Percentiles rank a stretch among this genome's conserved stretches.
phyloP scores from a whole-genome alignment of 2,329 filamentous ascomycete species.

The Madurella fahalii region DNA sequence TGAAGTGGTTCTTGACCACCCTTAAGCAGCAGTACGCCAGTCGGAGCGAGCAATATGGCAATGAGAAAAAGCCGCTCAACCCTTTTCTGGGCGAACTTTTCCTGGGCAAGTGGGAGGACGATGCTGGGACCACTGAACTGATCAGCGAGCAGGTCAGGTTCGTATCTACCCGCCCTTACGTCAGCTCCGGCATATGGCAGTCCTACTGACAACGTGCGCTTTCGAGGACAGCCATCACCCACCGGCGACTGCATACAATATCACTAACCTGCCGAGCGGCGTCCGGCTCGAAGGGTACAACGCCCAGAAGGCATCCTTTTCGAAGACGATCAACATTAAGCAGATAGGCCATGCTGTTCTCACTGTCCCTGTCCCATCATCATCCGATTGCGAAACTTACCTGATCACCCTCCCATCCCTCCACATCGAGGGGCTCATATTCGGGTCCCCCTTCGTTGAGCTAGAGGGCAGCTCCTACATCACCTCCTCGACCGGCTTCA shows the following conservation, averaged over 20 bases:
- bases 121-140: slow-evolving; percentile 75
- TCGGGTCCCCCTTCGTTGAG: slow-evolving; percentile 83
- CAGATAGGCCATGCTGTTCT: slow-evolving; percentile 87
- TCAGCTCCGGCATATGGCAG: neutral
- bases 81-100: slow-evolving; percentile 95
- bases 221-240: slow-evolving; percentile 75
- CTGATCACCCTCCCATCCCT: slow-evolving; percentile 87
- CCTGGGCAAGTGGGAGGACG: slow-evolving; percentile 83
- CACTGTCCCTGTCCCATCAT: slow-evolving; percentile 53
- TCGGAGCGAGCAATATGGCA: slow-evolving; percentile 73
- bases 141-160: slow-evolving; percentile 90
- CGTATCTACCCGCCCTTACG: slow-evolving; percentile 8
- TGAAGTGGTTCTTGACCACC: slow-evolving; percentile 94
- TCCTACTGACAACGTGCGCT: neutral
- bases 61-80: slow-evolving; percentile 97
- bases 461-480: slow-evolving; percentile 83
- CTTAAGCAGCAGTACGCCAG: slow-evolving; percentile 79
- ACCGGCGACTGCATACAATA: slow-evolving; percentile 89
- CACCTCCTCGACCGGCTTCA: slow-evolving; percentile 78
- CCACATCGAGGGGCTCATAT: slow-evolving; percentile 91
- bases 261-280: slow-evolving; percentile 80
- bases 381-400: slow-evolving; percentile 60
- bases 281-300: slow-evolving; percentile 85
- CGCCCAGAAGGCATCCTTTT: slow-evolving; percentile 93
- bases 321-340: slow-evolving; percentile 89